Conservation (phyloP, 148 eudicot species). For the Drosera capensis region DNA sequence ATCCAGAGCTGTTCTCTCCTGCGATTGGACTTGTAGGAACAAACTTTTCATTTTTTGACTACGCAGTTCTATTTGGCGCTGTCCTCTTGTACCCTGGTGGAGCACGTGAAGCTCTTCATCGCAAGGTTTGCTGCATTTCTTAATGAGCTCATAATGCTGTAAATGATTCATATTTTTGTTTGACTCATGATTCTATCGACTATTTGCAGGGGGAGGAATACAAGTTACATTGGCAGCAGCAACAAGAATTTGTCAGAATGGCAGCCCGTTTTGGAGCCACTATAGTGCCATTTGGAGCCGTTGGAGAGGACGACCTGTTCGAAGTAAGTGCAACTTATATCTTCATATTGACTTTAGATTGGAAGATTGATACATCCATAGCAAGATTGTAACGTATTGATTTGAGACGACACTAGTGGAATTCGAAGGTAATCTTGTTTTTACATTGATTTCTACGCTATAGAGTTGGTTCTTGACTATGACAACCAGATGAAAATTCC, state of each 20-base stretch:
- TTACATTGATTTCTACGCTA: conserved; percentile 5
- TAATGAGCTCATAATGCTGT: neutral
- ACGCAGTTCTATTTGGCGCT: conserved; percentile 50
- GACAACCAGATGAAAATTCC: conserved; percentile 64
- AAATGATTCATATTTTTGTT: neutral
- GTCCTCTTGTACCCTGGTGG: conserved; percentile 92
- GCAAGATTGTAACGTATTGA: neutral
- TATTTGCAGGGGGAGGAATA: conserved; percentile 73
- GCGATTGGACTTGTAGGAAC: conserved; percentile 6
- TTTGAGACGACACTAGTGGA: too few relatives aligned
- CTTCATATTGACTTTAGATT: neutral
- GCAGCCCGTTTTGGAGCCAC: conserved; percentile 92
- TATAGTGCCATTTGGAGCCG: conserved; percentile 82
- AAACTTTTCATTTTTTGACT: conserved; percentile 35
- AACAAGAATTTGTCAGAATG: conserved; percentile 93
- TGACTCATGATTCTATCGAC: neutral
- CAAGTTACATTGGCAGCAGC: conserved; percentile 82
- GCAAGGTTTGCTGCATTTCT: conserved; percentile 30
- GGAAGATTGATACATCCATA: neutral
- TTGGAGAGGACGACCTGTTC: conserved; percentile 82
- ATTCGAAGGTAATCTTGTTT: too few relatives aligned
- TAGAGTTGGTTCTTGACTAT: conserved; percentile 73
- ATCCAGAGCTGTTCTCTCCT: conserved; percentile 41
- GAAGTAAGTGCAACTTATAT: conserved; percentile 33
- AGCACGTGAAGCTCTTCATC: conserved; percentile 93